Evolutionary conservation across 805 yeast species (phyloP), one percentile per base, ranked within the genome.

Genomic region (Wickerhamomyces xylosicus): DNA sequence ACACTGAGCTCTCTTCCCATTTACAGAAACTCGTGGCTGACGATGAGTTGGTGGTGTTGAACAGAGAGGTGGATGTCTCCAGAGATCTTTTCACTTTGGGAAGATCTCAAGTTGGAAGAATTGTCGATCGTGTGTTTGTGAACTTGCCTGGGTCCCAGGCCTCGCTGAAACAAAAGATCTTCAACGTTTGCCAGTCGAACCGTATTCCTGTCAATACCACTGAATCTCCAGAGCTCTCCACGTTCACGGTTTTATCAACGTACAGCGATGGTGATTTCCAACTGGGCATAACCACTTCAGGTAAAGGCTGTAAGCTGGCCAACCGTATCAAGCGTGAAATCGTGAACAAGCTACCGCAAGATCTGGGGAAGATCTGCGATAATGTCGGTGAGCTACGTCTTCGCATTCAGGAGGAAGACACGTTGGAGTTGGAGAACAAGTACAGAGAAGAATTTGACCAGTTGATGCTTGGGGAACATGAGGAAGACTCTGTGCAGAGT

Each of bases 231-330:
- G 77, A 77, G 25, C 64, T 70, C 19, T 83, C 92, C 39, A 75
- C 89, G 0, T 89, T 89, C 56, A 74, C 90, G 1, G 57, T 86
- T 39, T 63, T 86, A 18, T 82, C 96, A 0, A 75, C 89, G 0
- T 74, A 72, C 52, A 62, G 66, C 2, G 77, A 79, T 41, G 92
- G 94, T 6, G 76, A 72, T 37, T 76, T 89, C 58, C 90, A 84
- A 56, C 48, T 89, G 38, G 94, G 95, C 1, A 74, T 89, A 9
- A 77, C 90, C 3, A 89, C 97, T 0, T 73, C 79, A 19, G 95
- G 95, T 0, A 83, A 83, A 59, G 96, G 97, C 4, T 89, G 97
- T 62, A 74, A 85, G 37, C 63, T 89, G 37, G 95, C 95, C 1
- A 73, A 78, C 39, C 68, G 95, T 48, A 71, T 89, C 49, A 82